A percentile compares a stretch with the other conserved stretches of the same genome.
Conservation (phyloP, 208 protist genomes). For the Crithidia acanthocephali region DNA sequence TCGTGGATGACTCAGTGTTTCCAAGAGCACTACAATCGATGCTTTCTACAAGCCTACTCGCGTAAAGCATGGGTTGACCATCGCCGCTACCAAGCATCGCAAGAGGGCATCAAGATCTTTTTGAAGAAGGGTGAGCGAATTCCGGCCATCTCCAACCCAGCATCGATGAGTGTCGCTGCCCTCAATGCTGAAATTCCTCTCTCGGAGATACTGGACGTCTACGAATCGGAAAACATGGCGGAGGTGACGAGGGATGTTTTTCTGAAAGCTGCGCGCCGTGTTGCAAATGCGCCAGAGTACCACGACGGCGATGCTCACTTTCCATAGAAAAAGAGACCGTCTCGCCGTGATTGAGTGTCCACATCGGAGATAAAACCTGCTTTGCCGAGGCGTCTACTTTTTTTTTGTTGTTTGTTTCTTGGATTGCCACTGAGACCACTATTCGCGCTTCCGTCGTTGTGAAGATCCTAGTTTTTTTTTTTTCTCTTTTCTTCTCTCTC, state of each 20-base stretch:
- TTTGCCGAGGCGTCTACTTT: no score
- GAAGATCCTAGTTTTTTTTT: no score
- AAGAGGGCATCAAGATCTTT: slow-evolving; percentile 30
- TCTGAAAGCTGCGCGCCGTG: slow-evolving; percentile 38
- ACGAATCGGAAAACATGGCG: slow-evolving; percentile 42
- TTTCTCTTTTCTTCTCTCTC: no score
- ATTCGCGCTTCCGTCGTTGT: no score
- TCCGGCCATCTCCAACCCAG: slow-evolving; percentile 28
- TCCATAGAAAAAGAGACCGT: no score
- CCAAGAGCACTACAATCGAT: slow-evolving; percentile 58
- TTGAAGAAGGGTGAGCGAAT: slow-evolving; percentile 23
- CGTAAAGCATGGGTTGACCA: slow-evolving; percentile 43
- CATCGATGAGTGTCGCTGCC: slow-evolving; percentile 23
- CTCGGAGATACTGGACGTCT: slow-evolving; percentile 31
- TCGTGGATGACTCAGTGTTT: slow-evolving; percentile 52
- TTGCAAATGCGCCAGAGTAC: slow-evolving; percentile 12
- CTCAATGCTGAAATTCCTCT: slow-evolving; percentile 40
- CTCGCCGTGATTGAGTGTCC: no score
- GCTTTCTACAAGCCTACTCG: slow-evolving; percentile 54
- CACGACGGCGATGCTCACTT: background rate
- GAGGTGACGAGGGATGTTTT: slow-evolving; percentile 53
- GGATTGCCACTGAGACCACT: no score
- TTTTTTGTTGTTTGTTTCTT: no score
- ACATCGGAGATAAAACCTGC: no score
- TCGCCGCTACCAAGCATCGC: slow-evolving; percentile 26